Base-by-base conservation (phyloP, 495 filamentous ascomycete species). In the Physcia stellaris region DNA sequence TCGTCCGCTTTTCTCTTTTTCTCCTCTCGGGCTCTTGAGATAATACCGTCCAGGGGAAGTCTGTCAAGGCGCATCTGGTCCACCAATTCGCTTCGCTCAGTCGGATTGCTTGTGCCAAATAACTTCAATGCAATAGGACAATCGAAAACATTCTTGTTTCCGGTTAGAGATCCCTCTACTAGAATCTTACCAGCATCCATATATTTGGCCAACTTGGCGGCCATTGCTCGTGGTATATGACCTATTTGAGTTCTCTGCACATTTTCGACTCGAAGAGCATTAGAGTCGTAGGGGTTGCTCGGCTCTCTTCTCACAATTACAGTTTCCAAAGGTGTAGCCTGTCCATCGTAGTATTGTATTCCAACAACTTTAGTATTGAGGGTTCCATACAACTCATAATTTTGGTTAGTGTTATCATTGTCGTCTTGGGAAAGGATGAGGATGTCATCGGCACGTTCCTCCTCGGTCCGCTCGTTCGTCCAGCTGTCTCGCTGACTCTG, bases 51-150 rank as follows among this genome's bases (percentile, higher is more conserved):
- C 7, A 70, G 37, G 5, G 75, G 74, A 18, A 78, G 62, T 38
- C 59, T 75, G 47, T 83, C 79, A 11, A 49, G 50, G 50, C 77
- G 70, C 59, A 94, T 70, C 46, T 60, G 62, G 13, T 57, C 56
- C 45, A 77, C 78, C 17, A 90, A 48, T 3, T 58, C 47, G 4
- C 62, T 54, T 21, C 71, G 65, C 20, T 46, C 55, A 6, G 50
- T 45, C 2, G 70, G 62, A 15, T 80, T 67, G 39, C 61, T 58
- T 2, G 82, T 69, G 9, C 82, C 83, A 45, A 70, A 86, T 12
- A 94, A 50, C 31, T 61, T 66, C 32, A 94, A 49, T 12, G 59
- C 59, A 22, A 92, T 61, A 1, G 83, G 83, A 44, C 80, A 85
- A 24, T 88, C 81, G 45, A 58, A 94, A 1, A 39, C 16, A 0